phyloP scores from a whole-genome alignment of 2,329 filamentous ascomycete genomes.

The Exophiala oligosperma region DNA sequence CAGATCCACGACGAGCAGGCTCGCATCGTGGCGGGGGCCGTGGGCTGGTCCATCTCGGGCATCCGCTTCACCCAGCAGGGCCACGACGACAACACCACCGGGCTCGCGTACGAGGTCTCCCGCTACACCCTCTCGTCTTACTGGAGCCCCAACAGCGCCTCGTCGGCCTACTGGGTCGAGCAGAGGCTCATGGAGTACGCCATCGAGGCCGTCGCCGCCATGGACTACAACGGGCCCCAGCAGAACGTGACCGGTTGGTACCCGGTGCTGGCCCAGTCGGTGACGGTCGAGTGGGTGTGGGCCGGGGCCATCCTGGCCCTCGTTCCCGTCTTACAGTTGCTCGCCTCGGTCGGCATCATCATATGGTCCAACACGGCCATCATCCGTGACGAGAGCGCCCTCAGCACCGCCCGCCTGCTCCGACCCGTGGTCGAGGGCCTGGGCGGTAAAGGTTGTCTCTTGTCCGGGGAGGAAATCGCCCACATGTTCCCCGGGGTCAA shows the following conservation, averaged over 20 bases:
- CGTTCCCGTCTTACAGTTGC: conserved; percentile 23
- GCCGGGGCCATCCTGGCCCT: conserved; percentile 23
- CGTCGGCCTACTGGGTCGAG: conserved; percentile 11
- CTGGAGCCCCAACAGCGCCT: conserved; percentile 18
- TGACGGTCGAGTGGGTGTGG: conserved; percentile 66
- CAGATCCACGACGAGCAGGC: conserved; percentile 23
- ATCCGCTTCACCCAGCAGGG: conserved; percentile 16
- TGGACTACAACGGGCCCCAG: conserved; percentile 27
- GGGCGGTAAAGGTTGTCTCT: conserved; percentile 24
- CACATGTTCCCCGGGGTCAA: conserved; percentile 20
- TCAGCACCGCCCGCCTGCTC: conserved; percentile 26
- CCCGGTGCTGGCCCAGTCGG: conserved; percentile 80
- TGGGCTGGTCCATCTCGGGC: conserved; percentile 23
- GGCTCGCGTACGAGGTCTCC: conserved; percentile 13
- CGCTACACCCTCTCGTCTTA: conserved; percentile 21
- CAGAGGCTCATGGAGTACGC: conserved; percentile 23
- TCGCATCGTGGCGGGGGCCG: conserved; percentile 25
- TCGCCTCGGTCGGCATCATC: conserved; percentile 25
- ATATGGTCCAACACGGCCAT: conserved; percentile 28
- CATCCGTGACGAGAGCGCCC: conserved; percentile 26
- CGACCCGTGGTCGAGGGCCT: conserved; percentile 28
- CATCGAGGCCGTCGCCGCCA: conserved; percentile 25
- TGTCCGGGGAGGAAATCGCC: conserved; percentile 27
- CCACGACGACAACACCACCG: neutral
- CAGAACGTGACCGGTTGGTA: conserved; percentile 76